Evolutionary conservation across 2,329 filamentous ascomycete genomes (phyloP).

Genomic region (Xylariaceae sp.): DNA sequence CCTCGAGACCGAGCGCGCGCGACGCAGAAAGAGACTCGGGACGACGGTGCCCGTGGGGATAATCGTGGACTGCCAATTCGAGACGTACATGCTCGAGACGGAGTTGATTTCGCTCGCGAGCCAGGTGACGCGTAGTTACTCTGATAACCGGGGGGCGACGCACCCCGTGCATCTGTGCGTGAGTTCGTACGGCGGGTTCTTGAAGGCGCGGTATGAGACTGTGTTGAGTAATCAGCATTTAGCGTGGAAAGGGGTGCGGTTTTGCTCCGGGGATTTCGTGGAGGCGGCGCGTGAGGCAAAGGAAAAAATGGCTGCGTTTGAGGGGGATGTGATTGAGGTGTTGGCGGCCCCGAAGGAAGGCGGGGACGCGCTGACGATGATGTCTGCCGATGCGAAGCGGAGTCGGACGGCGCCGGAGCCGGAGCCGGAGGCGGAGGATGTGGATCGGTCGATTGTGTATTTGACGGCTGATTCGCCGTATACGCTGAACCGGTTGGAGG

Average conservation of each 20-base stretch:
- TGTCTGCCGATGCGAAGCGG: slow-evolving; percentile 35
- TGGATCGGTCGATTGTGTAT: slow-evolving; percentile 62
- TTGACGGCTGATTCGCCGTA: slow-evolving; percentile 87
- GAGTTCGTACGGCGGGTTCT: slow-evolving; percentile 68
- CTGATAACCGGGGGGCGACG: slow-evolving; percentile 68
- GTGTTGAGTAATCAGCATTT: slow-evolving; percentile 65
- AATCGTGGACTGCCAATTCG: slow-evolving; percentile 87
- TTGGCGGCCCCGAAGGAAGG: slow-evolving; percentile 43
- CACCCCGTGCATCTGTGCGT: slow-evolving; percentile 70
- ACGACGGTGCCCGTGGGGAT: slow-evolving; percentile 67
- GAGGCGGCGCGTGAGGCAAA: slow-evolving; percentile 61
- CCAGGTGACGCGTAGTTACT: slow-evolving; percentile 84
- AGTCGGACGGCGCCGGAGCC: slow-evolving; percentile 21
- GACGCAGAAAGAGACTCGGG: slow-evolving; percentile 30
- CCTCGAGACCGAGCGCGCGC: slow-evolving; percentile 27
- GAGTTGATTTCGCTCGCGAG: slow-evolving; percentile 77
- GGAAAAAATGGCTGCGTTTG: slow-evolving; percentile 56
- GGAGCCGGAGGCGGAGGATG: slow-evolving; percentile 29
- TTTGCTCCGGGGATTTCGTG: slow-evolving; percentile 70
- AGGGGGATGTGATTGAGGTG: slow-evolving; percentile 52
- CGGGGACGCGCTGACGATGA: slow-evolving; percentile 31
- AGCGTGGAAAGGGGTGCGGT: slow-evolving; percentile 73
- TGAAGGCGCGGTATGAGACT: slow-evolving; percentile 76
- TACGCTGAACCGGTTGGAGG: slow-evolving; percentile 75
- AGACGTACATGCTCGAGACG: slow-evolving; percentile 80